Evolutionary conservation across 192 early-diverging fungal species (phyloP), one percentile per base, ranked within the genome.

Genomic region (Backusella tarrabulga): DNA sequence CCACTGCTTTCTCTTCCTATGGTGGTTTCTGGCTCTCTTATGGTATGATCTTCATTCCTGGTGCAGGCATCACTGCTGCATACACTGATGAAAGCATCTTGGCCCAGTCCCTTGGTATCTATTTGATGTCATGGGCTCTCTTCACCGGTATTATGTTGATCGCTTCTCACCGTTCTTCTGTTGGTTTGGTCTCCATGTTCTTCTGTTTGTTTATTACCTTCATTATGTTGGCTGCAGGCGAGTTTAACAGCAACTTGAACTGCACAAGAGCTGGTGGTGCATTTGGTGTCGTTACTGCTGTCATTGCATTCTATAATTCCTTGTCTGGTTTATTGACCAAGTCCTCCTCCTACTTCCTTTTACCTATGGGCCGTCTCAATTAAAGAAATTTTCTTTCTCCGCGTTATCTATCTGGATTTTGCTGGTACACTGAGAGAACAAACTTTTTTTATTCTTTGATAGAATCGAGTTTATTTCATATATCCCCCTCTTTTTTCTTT

Each of bases 301-400:
- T 92, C 8, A 86, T 91, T 76, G 93, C 92, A 66, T 95, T 90
- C 90, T 95, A 95, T 79, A 88, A 87, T 78, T 87, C 92, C 26
- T 85, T 90, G 0, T 86, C 88, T 23, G 88, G 90, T 76, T 84
- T 93, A 8, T 89, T 90, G 54, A 84, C 83, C 38, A 77, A 77
- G 6, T 74, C 85, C 34, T 88, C 83, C 71, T 87, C 88, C 67
- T 84, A 86, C 78, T 87, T 93, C 60, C 80, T 69, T 17, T 80
- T 93, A 42, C 91, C 90, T 42, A 76, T 67, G 26, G 74, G 77
- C 34, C 76, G 74, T 56, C 73, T 82, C 35, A 52, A 54, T 32
- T 80, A 80, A 80, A 34, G 2, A 44, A n/a, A 68, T n/a, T 52
- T 32, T 66, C 63, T 67, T 41, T 40, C 17, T 54, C 19, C 14